Base-by-base conservation (phyloP, 768 basidiomycete species). In the Serendipita vermifera region DNA sequence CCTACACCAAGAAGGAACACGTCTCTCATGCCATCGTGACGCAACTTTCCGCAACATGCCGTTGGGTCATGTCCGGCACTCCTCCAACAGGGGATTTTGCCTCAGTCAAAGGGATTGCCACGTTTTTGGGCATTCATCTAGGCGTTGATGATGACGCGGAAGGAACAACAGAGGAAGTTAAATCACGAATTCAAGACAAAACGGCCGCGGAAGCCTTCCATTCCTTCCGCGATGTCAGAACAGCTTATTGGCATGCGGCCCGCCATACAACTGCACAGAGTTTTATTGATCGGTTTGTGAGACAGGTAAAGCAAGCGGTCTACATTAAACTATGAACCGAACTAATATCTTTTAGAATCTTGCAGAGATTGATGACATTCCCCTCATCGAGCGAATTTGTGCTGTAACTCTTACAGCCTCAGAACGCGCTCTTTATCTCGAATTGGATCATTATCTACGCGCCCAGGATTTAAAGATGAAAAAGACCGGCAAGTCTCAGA, bases 31-130 rank as follows among this genome's bases (percentile, higher is more conserved):
- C 46, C 27, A 74, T 91, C 62, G 77, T 94, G 33, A 88, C 87
- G 2, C 77, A 77, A 46, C 69, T 93, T 20, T 79, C 80, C 9
- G 83, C 87, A 0, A 81, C 84, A 51, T 77, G 87, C 39, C 85
- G 83, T 56, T 97, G 93, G 93, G 88, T 97, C 4, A 75, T 97
- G n/a, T 97, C 93, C 2, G 93, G 93, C 11, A 97, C 93, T 22
- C 93, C 93, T 5, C 92, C 92, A 0, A 83, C 90, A 55, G 83
- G 86, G 57, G 87, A 93, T 66, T 96, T 97, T 65, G 83, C 80
- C 1, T 82, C 90, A 2, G 70, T 97, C 61, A 91, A 94, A 71
- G 90, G 87, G 2, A 94, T 94, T 56, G 84, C 87, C 2, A 83
- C 84, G 1, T 88, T 93, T 69, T 72, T 97, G 57, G 79, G 83